Evolutionary conservation across 2,329 filamentous ascomycete genomes (phyloP), one percentile per base, ranked within the genome.

Genomic region (Juglanconis sp.): DNA sequence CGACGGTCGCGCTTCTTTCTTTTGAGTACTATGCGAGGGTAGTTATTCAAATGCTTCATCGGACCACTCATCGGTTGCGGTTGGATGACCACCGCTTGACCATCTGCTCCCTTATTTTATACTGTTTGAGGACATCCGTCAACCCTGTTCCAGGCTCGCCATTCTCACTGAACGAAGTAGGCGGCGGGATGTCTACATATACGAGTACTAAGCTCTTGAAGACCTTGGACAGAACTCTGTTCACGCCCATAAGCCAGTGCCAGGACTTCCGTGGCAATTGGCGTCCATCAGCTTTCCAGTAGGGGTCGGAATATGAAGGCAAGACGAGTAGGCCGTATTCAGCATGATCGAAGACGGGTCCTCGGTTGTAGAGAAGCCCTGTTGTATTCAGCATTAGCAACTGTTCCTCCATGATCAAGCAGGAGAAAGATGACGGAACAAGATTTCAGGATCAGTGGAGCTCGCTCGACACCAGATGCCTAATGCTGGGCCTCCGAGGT

Each of bases 341-440:
- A 30, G 95, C 95, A 71, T 99, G 95, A 30, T 92, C 87, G 72
- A 99, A 98, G 0, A 95, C 94, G 0, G 95, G 95, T 0, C 95
- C 95, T 24, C 92, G 88, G 59, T 92, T 88, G 75, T 99, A 99
- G 7, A 99, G 83, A n/a, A 99, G 79, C 79, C 91, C 55, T 57
- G n/a, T 52, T 13, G 35, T 44, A 32, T 24, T 11, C 42, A 30
- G 13, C 4, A 40, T 56, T 5, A 56, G 54, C 24, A 40, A 15
- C 5, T 15, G 13, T 40, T 34, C 24, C n/a, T 17, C 38, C 8
- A 30, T 5, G 35, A 17, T 15, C 17, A 40, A 30, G 8, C 15
- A 2, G 4, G 24, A 13, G 24, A 31, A 48, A 30, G 24, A 24
- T 24, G 24, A 24, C 24, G 24, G 24, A 24, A 24, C 24, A 24